Conservation (phyloP, 2,329 filamentous ascomycete species). For the Monilinia fructigena region DNA sequence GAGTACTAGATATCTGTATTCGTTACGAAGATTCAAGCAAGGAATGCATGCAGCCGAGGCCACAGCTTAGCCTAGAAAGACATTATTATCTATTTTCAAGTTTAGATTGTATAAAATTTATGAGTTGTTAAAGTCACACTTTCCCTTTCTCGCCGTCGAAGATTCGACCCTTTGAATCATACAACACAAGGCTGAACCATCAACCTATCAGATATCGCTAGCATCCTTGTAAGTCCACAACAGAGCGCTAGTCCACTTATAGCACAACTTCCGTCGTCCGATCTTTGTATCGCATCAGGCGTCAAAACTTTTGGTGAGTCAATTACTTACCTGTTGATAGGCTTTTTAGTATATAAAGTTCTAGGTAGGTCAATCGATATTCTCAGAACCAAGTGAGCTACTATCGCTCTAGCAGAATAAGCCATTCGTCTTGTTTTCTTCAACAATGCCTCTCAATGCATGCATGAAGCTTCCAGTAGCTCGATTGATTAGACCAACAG, state of each 20-base stretch:
- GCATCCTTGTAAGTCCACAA: not conserved
- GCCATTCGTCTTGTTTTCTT: not conserved
- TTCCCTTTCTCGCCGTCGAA: not conserved
- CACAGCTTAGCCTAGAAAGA: slow-evolving; percentile 21
- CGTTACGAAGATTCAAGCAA: slow-evolving; percentile 14
- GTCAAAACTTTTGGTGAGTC: slow-evolving; percentile 20
- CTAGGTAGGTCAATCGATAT: slow-evolving; percentile 10
- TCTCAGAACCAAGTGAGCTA: not conserved
- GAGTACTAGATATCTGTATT: slow-evolving; percentile 21
- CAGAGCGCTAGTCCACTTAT: slow-evolving; percentile 5
- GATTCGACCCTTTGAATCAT: not conserved
- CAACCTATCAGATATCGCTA: slow-evolving; percentile 1
- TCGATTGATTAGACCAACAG: slow-evolving; percentile 32
- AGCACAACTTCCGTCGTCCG: slow-evolving; percentile 13
- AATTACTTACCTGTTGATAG: slow-evolving; percentile 11
- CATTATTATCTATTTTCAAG: not conserved
- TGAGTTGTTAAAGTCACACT: slow-evolving; percentile 3
- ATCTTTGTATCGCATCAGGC: slow-evolving; percentile 16
- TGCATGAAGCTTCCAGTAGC: slow-evolving; percentile 30
- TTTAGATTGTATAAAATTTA: not conserved
- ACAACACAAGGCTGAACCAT: slow-evolving; percentile 12
- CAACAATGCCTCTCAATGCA: slow-evolving; percentile 37
- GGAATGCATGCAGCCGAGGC: slow-evolving; percentile 37
- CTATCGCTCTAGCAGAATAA: not conserved
- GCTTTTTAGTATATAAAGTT: slow-evolving; percentile 3